These are phyloP conservation scores for Solanum peruvianum DNA, from an alignment of 257 asterid genomes.

Conservation along the genomic window DNA sequence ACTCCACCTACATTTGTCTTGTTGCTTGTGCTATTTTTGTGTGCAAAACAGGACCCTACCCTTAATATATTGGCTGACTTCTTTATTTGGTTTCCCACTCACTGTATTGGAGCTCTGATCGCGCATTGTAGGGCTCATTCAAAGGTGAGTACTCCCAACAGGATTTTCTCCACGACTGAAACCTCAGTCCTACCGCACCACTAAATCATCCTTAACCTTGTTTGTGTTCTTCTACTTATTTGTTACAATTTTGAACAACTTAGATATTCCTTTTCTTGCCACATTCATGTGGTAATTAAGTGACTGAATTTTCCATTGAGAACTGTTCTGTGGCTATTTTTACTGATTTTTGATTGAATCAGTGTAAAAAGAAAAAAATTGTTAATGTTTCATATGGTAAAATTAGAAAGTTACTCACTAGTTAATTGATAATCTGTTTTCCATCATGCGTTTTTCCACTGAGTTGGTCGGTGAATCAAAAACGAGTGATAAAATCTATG, in stretches of 20 bases:
- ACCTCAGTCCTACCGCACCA: not conserved
- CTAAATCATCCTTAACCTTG: not conserved
- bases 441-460: not conserved
- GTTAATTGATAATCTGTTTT: no score
- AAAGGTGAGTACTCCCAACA: no score
- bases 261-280: not conserved
- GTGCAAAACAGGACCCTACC: constrained; percentile 8
- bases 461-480: no score
- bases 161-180: not conserved
- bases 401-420: no score
- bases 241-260: not conserved
- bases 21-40: constrained; percentile 3
- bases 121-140: not conserved
- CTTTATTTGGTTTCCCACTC: not conserved
- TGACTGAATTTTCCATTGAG: not conserved
- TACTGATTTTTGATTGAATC: not conserved
- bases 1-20: constrained; percentile 21
- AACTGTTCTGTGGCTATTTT: not conserved
- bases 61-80: not conserved
- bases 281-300: not conserved
- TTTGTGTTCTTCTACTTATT: not conserved
- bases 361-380: not conserved
- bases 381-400: not conserved
- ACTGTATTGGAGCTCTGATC: not conserved
- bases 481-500: not conserved